Base-by-base conservation (phyloP, 441 rosid species). In the Capsella rubella region DNA sequence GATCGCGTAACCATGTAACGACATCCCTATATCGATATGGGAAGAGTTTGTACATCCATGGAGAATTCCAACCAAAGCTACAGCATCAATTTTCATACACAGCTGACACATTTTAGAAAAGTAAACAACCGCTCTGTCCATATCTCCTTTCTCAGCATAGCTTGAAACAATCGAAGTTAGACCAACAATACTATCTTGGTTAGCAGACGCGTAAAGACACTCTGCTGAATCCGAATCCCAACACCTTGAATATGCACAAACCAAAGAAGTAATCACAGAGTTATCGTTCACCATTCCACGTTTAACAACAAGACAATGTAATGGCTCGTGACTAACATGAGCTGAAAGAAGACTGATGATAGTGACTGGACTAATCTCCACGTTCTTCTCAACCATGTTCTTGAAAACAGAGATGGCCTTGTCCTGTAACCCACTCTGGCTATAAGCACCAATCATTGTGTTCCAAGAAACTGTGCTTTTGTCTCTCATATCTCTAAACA, bases 51-150 rank as follows among this genome's bases (percentile, higher is more conserved):
- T 64, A 45, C 89, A 80, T 39, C 89, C 97, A 67, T 85, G 90
- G 77, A 92, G 85, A 67, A 89, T 84, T 71, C 92, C 79, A 42
- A 87, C 79, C 79, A 92, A 79, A 62, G 93, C 93, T 69, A 92
- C 86, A 15, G 84, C 89, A 84, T 90, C 98, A 47, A 82, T 66
- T 78, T 81, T 84, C 89, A 84, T 75, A 73, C 82, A 78, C n/a
- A 85, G 57, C 50, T 39, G 81, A 56, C 72, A 82, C 82, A 86
- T 84, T 73, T 55, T 77, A 57, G 84, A 49, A 64, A 90, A 89
- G 80, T 79, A 77, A 18, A 67, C 69, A 73, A 88, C 75, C 43
- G 51, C 84, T 54, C 39, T 15, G 42, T 58, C 77, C 72, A 87
- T 78, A 66, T 86, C 76, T 72, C 91, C 93, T 64, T 52, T 81